Evolutionary conservation across 768 basidiomycete genomes (phyloP), one percentile per base, ranked within the genome.

Genomic region (Sporobolomyces phaffii): DNA sequence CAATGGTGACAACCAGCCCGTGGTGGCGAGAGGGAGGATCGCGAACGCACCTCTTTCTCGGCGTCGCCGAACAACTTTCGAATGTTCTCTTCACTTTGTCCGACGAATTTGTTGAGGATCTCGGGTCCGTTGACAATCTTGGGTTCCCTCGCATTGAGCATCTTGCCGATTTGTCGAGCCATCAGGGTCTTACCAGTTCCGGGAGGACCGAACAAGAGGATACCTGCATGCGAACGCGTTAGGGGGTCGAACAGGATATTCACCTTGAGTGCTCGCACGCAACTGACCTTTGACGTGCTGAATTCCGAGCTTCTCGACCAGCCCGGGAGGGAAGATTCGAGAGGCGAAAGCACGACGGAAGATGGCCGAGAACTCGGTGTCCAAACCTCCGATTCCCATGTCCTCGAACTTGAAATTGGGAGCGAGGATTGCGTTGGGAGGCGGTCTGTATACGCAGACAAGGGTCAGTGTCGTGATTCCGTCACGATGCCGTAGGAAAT

Each of bases 401-500:
- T 99, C 96, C 75, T 94, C 90, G 69, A 99, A 99, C 78, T 96
- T 98, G 84, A 99, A 99, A 79, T 97, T 97, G 2, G 96, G 91
- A 0, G 91, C 87, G 14, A 99, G 83, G 72, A 99, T 94, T 1
- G 96, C 91, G 76, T 97, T 98, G 10, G 92, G 85, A 8, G 91
- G 86, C 0, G 90, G 85, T 73, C 91, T 93, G 65, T 22, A 52
- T 11, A 15, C 29, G 17, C 26, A 48, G 8, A 31, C 3, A 24
- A 17, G 28, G 22, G 41, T 44, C 40, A 43, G 41, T 2, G 5
- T 7, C 7, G 26, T 20, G 5, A 29, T 28, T n/a, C 26, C 26
- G 15, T 3, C 13, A 13, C 5, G 14, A 4, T 24, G 9, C 20
- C 49, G 17, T 26, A 26, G 4, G 24, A 5, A 48, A 36, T 20